These are phyloP conservation scores for Camellia sinensis DNA, from an alignment of 148 eudicot species.

Conservation along the genomic window DNA sequence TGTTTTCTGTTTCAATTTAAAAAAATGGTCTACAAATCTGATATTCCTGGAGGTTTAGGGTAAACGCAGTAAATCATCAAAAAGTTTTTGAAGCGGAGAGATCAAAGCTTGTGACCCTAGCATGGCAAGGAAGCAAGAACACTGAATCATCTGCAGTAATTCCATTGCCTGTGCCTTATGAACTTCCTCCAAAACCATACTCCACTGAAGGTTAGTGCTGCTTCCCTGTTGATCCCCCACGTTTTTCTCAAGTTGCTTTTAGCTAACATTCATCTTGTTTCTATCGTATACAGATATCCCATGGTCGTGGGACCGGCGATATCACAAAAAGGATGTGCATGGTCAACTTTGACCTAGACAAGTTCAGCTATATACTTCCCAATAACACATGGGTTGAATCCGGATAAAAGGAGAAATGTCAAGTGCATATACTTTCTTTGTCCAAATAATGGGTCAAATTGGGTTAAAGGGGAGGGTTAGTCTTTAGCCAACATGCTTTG, in stretches of 20 bases:
- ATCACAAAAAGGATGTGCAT: too few species aligned
- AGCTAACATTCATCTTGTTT: neutral
- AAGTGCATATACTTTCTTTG: too few species aligned
- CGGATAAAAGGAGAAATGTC: too few species aligned
- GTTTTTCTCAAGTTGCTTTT: neutral
- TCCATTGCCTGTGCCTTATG: conserved; percentile 75
- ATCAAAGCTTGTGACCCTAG: conserved; percentile 67
- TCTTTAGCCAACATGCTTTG: too few species aligned
- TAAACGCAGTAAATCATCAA: conserved; percentile 18
- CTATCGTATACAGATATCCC: too few species aligned
- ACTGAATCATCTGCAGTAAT: conserved; percentile 48
- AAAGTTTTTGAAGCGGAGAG: conserved; percentile 28
- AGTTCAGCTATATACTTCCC: neutral
- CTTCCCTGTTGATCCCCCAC: neutral
- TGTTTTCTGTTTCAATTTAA: too few species aligned
- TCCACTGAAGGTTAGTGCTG: conserved; percentile 56
- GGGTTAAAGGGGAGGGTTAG: too few species aligned
- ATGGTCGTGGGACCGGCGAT: too few species aligned
- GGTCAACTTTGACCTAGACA: too few species aligned
- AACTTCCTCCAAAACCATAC: conserved; percentile 82
- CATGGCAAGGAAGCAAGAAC: conserved; percentile 42
- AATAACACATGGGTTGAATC: neutral
- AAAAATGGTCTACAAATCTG: neutral
- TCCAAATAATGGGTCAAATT: too few species aligned
- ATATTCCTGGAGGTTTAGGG: conserved; percentile 29